phyloP scores from a whole-genome alignment of 2,329 filamentous ascomycete genomes.

The Dactylellina haptotyla region DNA sequence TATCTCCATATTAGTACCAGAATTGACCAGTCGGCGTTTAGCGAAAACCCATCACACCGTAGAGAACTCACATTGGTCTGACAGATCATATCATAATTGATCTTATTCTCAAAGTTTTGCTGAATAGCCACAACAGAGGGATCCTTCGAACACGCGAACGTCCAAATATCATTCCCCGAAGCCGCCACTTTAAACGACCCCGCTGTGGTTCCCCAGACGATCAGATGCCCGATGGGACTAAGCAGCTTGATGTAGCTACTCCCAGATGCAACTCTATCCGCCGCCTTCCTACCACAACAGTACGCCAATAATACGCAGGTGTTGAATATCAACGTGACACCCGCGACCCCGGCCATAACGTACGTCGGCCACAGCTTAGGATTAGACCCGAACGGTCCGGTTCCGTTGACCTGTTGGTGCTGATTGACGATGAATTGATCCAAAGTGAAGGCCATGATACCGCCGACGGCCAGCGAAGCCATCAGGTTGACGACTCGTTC shows the following conservation, averaged over 20 bases:
- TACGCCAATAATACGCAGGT: conserved; percentile 27
- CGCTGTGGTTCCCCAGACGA: conserved; percentile 34
- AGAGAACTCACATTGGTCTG: conserved; percentile 38
- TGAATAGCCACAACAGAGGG: conserved; percentile 40
- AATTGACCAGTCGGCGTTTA: too few relatives aligned
- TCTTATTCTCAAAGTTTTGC: conserved; percentile 30
- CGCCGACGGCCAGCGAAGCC: conserved; percentile 19
- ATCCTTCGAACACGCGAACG: conserved; percentile 39
- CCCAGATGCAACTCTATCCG: conserved; percentile 33
- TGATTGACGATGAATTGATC: conserved; percentile 34
- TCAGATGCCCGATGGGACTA: conserved; percentile 43
- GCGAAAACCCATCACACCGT: neutral
- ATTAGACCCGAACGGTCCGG: conserved; percentile 45
- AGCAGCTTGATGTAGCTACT: conserved; percentile 39
- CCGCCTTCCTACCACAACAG: conserved; percentile 40
- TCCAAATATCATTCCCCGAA: conserved; percentile 44
- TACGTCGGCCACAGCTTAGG: conserved; percentile 51
- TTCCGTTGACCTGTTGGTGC: conserved; percentile 40
- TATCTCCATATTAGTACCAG: neutral
- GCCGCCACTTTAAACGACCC: conserved; percentile 31
- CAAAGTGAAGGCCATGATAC: conserved; percentile 47
- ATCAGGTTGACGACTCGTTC: conserved; percentile 46
- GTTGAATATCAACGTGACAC: conserved; percentile 32
- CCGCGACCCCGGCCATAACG: conserved; percentile 32
- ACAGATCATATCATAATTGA: conserved; percentile 42